Evolutionary conservation across 176 grass and related monocot genomes (phyloP), one percentile per base, ranked within the genome.

Genomic region (Zoysia pacifica): DNA sequence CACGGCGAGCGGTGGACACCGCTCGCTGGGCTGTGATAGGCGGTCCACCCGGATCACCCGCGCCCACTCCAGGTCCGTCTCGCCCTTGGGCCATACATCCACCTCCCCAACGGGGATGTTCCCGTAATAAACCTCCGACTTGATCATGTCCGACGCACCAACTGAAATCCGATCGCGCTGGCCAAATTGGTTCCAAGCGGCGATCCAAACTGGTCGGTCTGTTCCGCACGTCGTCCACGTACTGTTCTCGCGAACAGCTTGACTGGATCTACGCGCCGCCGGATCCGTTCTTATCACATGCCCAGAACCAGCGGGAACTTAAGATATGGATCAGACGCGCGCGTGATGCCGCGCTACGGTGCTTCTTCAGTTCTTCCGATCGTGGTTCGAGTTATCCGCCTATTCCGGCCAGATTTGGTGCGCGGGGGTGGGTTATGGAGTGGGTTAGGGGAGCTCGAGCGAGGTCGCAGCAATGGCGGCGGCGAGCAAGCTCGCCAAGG

Each of bases 1-100:
- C 44, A 95, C 90, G n/a, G 93, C 88, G 51, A 99, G 96, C 74
- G 92, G 96, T 60, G 70, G 90, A 80, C 96, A 99, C 41, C 96
- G 82, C 86, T 99, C 93, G 75, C 96, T 95, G 73, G 90, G 88
- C 16, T 71, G 83, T 13, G 93, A 95, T 59, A 95, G 83, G 76
- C 91, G 93, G 79, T 93, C 91, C 73, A 99, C 90, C 79, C 90
- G 84, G 75, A 99, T 91, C 48, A 91, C 92, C 85, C 84, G 87
- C 55, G 86, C 84, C 85, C 90, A 94, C 6, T 58, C 77, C 66
- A 82, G 42, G 53, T 73, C 83, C 45, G 90, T 87, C 68, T 84
- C 82, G 79, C 93, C 93, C 81, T 89, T 91, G 78, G 90, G 90
- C 72, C 76, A 89, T 81, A 99, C 85, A 62, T 62, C 89, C 66